phyloP scores from a whole-genome alignment of 1,139 yeast species.

The Candida pseudoviswanathii region DNA sequence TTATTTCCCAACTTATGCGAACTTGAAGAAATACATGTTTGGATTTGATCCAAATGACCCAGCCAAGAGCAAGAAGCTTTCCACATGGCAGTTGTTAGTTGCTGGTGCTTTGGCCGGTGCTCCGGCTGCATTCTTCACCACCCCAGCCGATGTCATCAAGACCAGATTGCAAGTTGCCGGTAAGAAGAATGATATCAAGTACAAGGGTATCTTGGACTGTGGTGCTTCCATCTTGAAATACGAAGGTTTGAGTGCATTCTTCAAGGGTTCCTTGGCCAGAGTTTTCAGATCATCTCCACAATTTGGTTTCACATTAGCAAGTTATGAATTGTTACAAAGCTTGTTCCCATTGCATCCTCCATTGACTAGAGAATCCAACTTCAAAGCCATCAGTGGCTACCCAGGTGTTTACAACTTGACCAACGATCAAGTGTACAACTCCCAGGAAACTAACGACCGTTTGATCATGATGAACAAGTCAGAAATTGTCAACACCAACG shows the following conservation, averaged over 20 bases:
- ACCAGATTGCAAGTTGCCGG: constrained; percentile 91
- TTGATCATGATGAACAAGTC: constrained; percentile 41
- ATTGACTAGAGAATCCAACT: constrained; percentile 46
- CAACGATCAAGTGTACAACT: constrained; percentile 48
- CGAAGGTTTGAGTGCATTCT: constrained; percentile 78
- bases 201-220: constrained; percentile 78
- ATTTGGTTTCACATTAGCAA: constrained; percentile 95
- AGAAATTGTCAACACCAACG: constrained; percentile 18
- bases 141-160: constrained; percentile 96
- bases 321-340: constrained; percentile 78
- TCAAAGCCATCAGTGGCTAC: constrained; percentile 48
- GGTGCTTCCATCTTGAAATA: constrained; percentile 71
- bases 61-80: constrained; percentile 52
- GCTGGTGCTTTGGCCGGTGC: constrained; percentile 98
- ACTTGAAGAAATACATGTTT: constrained; percentile 79
- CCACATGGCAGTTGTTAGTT: constrained; percentile 78
- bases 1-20: constrained; percentile 96
- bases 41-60: constrained; percentile 74
- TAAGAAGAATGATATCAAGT: constrained; percentile 73
- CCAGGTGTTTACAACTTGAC: constrained; percentile 52
- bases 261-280: constrained; percentile 96
- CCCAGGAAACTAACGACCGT: constrained; percentile 38
- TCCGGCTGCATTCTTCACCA: constrained; percentile 95
- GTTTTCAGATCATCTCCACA: constrained; percentile 96
- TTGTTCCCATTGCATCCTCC: constrained; percentile 51